phyloP scores from a whole-genome alignment of 257 asterid genomes.

The Solanum peruvianum region DNA sequence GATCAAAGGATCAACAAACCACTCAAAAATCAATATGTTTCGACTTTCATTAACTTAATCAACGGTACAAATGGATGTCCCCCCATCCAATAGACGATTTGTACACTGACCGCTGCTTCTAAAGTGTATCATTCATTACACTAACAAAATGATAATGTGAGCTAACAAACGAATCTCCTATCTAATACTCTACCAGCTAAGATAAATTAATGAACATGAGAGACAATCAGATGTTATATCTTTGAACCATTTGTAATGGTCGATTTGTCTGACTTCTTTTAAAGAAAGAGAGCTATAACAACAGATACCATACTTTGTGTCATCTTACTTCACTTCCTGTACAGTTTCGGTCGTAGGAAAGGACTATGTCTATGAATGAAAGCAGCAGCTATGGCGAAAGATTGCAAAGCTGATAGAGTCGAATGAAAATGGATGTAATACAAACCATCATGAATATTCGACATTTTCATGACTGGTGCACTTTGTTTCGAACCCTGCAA shows the following conservation, averaged over 20 bases:
- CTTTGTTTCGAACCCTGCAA: conserved; percentile 66
- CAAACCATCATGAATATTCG: conserved; percentile 60
- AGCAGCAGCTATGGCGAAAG: conserved; percentile 69
- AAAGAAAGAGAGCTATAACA: neutral
- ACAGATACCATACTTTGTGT: neutral
- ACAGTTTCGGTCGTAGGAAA: conserved; percentile 36
- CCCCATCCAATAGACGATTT: neutral
- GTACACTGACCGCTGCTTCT: neutral
- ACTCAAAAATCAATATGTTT: neutral
- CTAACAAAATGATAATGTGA: neutral
- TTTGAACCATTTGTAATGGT: neutral
- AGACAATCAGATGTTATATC: neutral
- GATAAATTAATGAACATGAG: neutral
- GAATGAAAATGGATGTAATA: conserved; percentile 65
- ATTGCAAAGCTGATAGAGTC: conserved; percentile 63
- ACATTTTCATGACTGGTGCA: conserved; percentile 56
- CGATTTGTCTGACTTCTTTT: neutral
- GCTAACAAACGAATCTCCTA: neutral
- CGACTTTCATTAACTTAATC: neutral
- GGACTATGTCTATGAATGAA: conserved; percentile 58
- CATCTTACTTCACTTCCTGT: conserved; percentile 29
- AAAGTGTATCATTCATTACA: neutral
- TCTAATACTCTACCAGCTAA: neutral
- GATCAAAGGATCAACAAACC: neutral
- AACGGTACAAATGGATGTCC: neutral